A percentile compares a stretch with the other conserved stretches of the same genome.
phyloP scores from a whole-genome alignment of 805 yeast genomes.

The Myxozyma monticola region DNA sequence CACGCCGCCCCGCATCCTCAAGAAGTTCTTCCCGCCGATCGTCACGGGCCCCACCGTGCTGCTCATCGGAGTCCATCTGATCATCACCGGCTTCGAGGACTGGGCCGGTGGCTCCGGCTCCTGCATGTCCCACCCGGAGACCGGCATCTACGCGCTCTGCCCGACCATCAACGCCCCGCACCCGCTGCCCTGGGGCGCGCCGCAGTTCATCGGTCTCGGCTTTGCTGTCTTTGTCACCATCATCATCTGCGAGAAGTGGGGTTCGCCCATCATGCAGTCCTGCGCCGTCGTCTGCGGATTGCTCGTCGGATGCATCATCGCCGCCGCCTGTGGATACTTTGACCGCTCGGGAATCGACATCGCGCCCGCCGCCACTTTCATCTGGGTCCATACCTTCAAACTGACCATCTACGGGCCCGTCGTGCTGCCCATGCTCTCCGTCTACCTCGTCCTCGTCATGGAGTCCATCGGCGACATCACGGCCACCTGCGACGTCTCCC shows the following conservation, averaged over 20 bases:
- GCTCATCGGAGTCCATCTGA: conserved; percentile 71
- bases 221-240: conserved; percentile 76
- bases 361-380: conserved; percentile 81
- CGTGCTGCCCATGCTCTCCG: conserved; percentile 81
- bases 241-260: conserved; percentile 77
- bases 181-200: conserved; percentile 77
- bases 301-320: conserved; percentile 85
- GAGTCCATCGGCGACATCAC: conserved; percentile 95
- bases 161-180: conserved; percentile 55
- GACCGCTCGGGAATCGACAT: conserved; percentile 53
- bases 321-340: conserved; percentile 87
- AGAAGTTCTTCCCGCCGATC: conserved; percentile 78
- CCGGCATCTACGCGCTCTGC: conserved; percentile 51
- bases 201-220: conserved; percentile 83
- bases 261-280: conserved; percentile 91
- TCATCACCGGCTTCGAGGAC: conserved; percentile 73
- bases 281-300: conserved; percentile 89
- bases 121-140: conserved; percentile 36
- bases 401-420: conserved; percentile 78
- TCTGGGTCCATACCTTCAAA: conserved; percentile 86
- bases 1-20: conserved; percentile 69
- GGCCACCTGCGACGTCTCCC: conserved; percentile 88
- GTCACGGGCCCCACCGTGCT: conserved; percentile 94
- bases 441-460: conserved; percentile 80
- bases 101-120: conserved; percentile 83